Evolutionary conservation across 345 rosid species (phyloP), one percentile per base, ranked within the genome.

Genomic region (Syzygium grande): DNA sequence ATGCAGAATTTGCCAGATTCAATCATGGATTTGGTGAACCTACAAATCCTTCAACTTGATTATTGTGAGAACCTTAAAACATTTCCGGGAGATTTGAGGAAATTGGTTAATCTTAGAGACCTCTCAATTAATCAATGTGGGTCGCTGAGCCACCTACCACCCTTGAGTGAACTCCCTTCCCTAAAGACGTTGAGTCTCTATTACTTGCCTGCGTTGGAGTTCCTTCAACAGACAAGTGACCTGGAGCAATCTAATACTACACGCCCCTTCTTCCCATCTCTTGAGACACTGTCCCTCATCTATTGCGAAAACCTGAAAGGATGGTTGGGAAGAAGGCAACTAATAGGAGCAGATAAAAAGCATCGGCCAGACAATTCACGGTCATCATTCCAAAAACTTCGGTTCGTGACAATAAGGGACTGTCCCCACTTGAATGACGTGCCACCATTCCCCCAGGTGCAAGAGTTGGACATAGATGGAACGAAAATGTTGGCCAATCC

Each of bases 91-190:
- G 38, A 63, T 63, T n/a, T 63, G 34, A 63, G 21, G 34, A 63
- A 63, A 63, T 63, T 63, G 77, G 10, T 63, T 21, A 63, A 29
- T 1, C 77, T n/a, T 63, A 63, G 77, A 14, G 0, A 6, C 4
- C 38, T 63, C 10, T n/a, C 15, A 63, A n/a, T 63, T 63, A 0
- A 13, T 0, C 0, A 2, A 0, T 63, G 38, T n/a, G 0, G 0
- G 4, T 63, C 19, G 3, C 9, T 63, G 3, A 14, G 19, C 19
- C 2, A 14, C 0, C 5, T 63, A 3, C 38, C 77, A 0, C 38
- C 77, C 17, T 0, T 63, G 0, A 14, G 77, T 63, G 77, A n/a
- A 14, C 38, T 63, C 30, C 30, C 30, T 27, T 59, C 65, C 15
- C 29, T 59, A 5, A 59, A 29, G 29, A 59, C 30, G 3, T 59